phyloP scores from a whole-genome alignment of 495 filamentous ascomycete genomes.

The Xylaria cubensis region DNA sequence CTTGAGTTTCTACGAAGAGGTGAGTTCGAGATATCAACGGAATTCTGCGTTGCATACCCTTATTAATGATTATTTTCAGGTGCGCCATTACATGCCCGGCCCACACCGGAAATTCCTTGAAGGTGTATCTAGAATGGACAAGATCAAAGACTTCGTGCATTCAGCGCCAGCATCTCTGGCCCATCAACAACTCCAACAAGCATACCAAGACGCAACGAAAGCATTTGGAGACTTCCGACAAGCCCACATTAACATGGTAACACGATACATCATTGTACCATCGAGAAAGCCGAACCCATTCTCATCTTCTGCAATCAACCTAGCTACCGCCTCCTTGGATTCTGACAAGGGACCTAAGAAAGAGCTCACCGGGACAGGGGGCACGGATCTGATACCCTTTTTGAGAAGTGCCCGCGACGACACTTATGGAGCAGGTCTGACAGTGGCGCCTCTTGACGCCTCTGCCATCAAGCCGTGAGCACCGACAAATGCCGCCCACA shows the following conservation, averaged over 20 bases:
- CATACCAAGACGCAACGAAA: constrained; percentile 80
- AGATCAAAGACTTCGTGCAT: constrained; percentile 70
- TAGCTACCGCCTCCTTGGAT: constrained; percentile 61
- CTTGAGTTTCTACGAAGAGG: constrained; percentile 88
- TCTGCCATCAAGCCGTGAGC: constrained; percentile 55
- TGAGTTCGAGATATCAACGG: not conserved
- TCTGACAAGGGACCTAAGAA: constrained; percentile 17
- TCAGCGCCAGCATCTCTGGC: constrained; percentile 49
- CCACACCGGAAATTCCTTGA: constrained; percentile 82
- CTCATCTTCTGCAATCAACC: constrained; percentile 55
- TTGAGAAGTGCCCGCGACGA: constrained; percentile 94
- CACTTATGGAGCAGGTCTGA: constrained; percentile 79
- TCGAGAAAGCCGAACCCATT: constrained; percentile 45
- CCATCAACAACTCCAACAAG: constrained; percentile 60
- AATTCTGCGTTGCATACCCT: not conserved
- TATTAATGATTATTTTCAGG: not conserved
- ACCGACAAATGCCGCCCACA: constrained; percentile 15
- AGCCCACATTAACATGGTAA: constrained; percentile 91
- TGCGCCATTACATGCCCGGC: constrained; percentile 92
- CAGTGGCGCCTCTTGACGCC: constrained; percentile 65
- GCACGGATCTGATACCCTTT: constrained; percentile 90
- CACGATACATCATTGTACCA: constrained; percentile 87
- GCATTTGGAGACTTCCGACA: constrained; percentile 84
- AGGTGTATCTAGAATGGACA: constrained; percentile 72
- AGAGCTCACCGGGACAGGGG: constrained; percentile 84